Conservation (phyloP, 164 flowering plant species). For the Saururus chinensis region DNA sequence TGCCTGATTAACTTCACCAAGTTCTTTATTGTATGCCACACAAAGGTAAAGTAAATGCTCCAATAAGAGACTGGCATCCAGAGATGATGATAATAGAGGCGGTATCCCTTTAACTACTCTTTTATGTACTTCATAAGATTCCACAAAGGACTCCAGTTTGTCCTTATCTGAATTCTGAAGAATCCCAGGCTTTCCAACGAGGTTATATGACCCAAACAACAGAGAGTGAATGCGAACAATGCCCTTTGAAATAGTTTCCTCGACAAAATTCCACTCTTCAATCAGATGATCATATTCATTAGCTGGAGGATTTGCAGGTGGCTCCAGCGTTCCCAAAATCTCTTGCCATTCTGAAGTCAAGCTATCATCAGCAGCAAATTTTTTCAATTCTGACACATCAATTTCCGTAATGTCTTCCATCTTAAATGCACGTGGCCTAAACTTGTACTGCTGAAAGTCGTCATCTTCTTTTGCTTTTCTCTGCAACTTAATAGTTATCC, state of each 20-base stretch:
- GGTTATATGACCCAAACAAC: conserved; percentile 63
- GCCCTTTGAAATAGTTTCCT: conserved; percentile 35
- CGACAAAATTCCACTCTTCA: conserved; percentile 47
- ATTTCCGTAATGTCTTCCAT: conserved; percentile 55
- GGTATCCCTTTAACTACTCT: conserved; percentile 42
- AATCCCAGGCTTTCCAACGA: conserved; percentile 39
- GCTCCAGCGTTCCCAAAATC: conserved; percentile 32
- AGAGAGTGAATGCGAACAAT: conserved; percentile 47
- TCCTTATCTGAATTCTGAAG: conserved; percentile 37
- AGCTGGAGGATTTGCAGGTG: conserved; percentile 19
- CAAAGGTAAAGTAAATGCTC: conserved; percentile 67
- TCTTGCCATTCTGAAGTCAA: conserved; percentile 68
- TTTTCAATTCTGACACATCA: conserved; percentile 36
- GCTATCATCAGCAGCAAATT: conserved; percentile 28
- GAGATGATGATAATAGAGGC: conserved; percentile 27
- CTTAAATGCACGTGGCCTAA: conserved; percentile 55
- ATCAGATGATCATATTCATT: conserved; percentile 29
- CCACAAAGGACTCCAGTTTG: conserved; percentile 38
- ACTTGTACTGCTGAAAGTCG: conserved; percentile 49
- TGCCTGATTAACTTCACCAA: conserved; percentile 18
- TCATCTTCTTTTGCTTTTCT: conserved; percentile 31
- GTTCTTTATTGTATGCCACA: conserved; percentile 42
- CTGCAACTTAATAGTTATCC: conserved; percentile 65
- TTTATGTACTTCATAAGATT: conserved; percentile 53
- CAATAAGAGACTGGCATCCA: conserved; percentile 58